Evolutionary conservation across 495 filamentous ascomycete species (phyloP), one percentile per base, ranked within the genome.

Genomic region (Aspergillus haitiensis): DNA sequence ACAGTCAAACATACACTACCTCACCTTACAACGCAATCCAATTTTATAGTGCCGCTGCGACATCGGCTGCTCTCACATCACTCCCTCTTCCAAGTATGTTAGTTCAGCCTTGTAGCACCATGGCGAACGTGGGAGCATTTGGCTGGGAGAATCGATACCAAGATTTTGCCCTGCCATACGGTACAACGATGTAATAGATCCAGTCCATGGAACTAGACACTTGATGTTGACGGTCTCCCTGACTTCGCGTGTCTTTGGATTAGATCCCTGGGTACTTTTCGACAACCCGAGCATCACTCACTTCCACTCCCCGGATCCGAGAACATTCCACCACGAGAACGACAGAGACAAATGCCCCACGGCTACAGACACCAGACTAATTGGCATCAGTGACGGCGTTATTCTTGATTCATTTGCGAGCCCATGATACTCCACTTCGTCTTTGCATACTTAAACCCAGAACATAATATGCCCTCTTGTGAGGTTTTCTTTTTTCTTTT

Each of bases 71-170:
- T 27, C 72, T 96, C 62, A 86, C 91, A 35, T 75, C 84, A 12
- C 85, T 97, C 21, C 91, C 93, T 48, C 81, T 98, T 35, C 93
- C 94, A 16, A 98, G 94, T 77, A 88, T 91, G 84, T 82, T 98
- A 51, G 83, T 89, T 59, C 83, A 85, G 65, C 90, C 91, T 72
- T 98, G 94, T 78, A 88, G 91, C 67, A 78, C 82, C 54, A 80
- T 73, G 56, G 78, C 78, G 36, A 84, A 85, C 56, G 85, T 86
- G 72, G 72, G 81, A 60, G 89, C 89, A 13, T 92, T 88, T 73
- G 86, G 85, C 59, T 97, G 94, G 92, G 71, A 69, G 9, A 87
- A 87, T 66, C 68, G 75, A 50, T 81, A 81, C 67, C 82, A 77
- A 58, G 80, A 82, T 60, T 84, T 85, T 62, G 72, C 82, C 55